These are phyloP conservation scores for Hypoxylon fragiforme DNA, from an alignment of 495 filamentous ascomycete species.

Conservation along the genomic window DNA sequence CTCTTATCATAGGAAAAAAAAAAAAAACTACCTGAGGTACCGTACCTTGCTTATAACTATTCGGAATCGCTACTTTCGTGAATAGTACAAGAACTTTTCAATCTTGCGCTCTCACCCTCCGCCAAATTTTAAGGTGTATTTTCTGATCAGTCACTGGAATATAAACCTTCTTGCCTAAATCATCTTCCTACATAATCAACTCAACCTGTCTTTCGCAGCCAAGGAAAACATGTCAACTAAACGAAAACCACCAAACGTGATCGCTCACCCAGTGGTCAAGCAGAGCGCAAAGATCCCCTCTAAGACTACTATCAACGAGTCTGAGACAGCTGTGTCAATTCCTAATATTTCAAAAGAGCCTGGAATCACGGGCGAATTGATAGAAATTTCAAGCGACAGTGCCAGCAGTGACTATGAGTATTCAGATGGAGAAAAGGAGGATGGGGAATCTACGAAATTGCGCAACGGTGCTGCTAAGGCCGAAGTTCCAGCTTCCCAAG, in stretches of 20 bases:
- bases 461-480: constrained; percentile 11
- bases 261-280: constrained; percentile 55
- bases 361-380: constrained; percentile 40
- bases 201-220: not conserved
- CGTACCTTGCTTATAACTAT: not conserved
- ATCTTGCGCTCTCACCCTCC: not conserved
- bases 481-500: constrained; percentile 3
- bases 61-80: constrained; percentile 3
- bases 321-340: constrained; percentile 63
- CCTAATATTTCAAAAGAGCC: constrained; percentile 32
- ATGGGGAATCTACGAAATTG: constrained; percentile 8
- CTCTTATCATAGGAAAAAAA: constrained; percentile 9
- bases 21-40: constrained; percentile 17
- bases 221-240: constrained; percentile 53
- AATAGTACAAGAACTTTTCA: constrained; percentile 11
- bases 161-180: not conserved
- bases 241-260: constrained; percentile 51
- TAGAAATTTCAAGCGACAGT: constrained; percentile 62
- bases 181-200: not conserved
- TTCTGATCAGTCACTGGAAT: not conserved
- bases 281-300: constrained; percentile 62
- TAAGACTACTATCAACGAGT: constrained; percentile 73
- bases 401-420: constrained; percentile 45
- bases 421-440: constrained; percentile 40
- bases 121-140: not conserved